Percentiles rank a stretch among this genome's conserved stretches.
phyloP scores from a whole-genome alignment of 2,329 filamentous ascomycete species.

The Fusarium sp. region DNA sequence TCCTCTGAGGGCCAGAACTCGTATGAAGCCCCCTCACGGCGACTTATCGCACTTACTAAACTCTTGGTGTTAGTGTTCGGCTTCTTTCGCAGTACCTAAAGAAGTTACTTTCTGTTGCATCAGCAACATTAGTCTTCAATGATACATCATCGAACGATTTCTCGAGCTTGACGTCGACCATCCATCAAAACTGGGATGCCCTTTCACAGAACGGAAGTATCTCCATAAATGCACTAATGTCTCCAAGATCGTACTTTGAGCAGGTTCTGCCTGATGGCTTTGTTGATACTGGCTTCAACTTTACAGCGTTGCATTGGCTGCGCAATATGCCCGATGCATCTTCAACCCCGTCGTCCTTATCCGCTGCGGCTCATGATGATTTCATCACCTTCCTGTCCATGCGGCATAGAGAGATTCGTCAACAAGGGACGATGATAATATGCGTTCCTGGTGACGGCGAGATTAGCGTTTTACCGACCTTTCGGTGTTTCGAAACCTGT shows the following conservation, averaged over 20 bases:
- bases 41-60: background rate
- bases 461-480: background rate
- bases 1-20: background rate
- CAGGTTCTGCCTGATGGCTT: background rate
- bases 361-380: background rate
- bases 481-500: background rate
- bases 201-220: background rate
- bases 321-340: background rate
- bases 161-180: background rate
- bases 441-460: background rate
- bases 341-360: rapidly evolving
- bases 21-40: rapidly evolving
- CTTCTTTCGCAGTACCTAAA: background rate
- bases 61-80: background rate
- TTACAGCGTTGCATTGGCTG: background rate
- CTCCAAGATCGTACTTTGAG: background rate
- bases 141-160: background rate
- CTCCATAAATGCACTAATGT: background rate
- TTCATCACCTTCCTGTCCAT: background rate
- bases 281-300: background rate
- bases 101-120: rapidly evolving
- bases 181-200: background rate
- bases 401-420: background rate
- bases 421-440: background rate
- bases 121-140: background rate